phyloP scores from a whole-genome alignment of 2,329 filamentous ascomycete genomes.

The Monilinia fructicola region DNA sequence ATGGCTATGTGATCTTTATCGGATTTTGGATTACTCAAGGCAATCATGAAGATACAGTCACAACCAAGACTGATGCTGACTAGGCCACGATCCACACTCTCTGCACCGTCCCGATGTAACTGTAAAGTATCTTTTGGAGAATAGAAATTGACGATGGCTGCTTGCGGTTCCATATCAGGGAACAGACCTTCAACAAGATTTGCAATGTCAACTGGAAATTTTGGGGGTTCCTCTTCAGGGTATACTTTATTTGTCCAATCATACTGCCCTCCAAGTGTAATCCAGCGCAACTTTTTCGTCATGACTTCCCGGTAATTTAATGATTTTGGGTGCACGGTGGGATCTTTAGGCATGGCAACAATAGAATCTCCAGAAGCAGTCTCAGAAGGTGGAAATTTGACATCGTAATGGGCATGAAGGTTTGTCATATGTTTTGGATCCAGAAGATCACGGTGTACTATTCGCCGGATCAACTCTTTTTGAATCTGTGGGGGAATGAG shows the following conservation, averaged over 20 bases:
- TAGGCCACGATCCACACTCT: constrained; percentile 73
- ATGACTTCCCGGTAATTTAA: constrained; percentile 69
- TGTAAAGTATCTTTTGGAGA: constrained; percentile 86
- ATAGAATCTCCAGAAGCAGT: constrained; percentile 37
- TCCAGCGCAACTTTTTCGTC: constrained; percentile 82
- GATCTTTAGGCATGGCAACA: constrained; percentile 67
- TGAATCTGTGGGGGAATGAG: constrained; percentile 72
- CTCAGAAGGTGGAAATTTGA: constrained; percentile 56
- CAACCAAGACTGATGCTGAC: constrained; percentile 88
- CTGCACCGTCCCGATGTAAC: constrained; percentile 91
- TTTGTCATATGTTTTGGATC: constrained; percentile 80
- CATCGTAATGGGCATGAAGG: constrained; percentile 76
- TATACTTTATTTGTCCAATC: constrained; percentile 91
- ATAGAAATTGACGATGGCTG: constrained; percentile 93
- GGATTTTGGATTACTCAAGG: constrained; percentile 46
- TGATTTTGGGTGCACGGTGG: constrained; percentile 66
- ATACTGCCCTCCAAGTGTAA: constrained; percentile 92
- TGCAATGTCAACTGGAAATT: constrained; percentile 73
- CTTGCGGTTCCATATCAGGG: constrained; percentile 74
- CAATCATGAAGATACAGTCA: constrained; percentile 84
- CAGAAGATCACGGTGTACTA: constrained; percentile 76
- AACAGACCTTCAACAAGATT: constrained; percentile 68
- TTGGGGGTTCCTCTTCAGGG: constrained; percentile 63
- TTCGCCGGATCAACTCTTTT: constrained; percentile 63
- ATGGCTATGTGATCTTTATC: constrained; percentile 55